phyloP scores from a whole-genome alignment of 208 protist species.

The Zelonia costaricensis region DNA sequence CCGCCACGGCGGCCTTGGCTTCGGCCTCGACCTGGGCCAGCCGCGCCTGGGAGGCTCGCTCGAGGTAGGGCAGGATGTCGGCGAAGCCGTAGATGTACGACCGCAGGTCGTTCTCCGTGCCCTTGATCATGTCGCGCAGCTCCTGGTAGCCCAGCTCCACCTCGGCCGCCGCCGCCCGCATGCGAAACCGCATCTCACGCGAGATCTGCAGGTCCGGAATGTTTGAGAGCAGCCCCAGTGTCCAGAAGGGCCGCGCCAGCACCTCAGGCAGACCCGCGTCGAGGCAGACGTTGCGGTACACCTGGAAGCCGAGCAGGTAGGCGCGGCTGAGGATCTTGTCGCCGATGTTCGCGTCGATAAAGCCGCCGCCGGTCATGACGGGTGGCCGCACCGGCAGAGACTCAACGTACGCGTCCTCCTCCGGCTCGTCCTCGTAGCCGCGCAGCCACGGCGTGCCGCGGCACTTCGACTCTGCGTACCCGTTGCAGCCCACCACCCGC shows the following conservation, averaged over 20 bases:
- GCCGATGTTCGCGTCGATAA: constrained; percentile 46
- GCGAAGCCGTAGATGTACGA: constrained; percentile 39
- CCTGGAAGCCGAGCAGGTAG: constrained; percentile 37
- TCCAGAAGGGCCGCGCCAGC: constrained; percentile 46
- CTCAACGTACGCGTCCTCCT: constrained; percentile 60
- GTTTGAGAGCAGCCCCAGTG: constrained; percentile 38
- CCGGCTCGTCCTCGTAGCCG: constrained; percentile 42
- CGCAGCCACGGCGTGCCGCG: constrained; percentile 63
- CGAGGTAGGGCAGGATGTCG: constrained; percentile 26
- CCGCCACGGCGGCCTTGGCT: constrained; percentile 13
- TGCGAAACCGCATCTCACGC: constrained; percentile 49
- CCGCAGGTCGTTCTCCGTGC: constrained; percentile 43
- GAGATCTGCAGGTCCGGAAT: constrained; percentile 46
- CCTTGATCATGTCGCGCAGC: constrained; percentile 40
- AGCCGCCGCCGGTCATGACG: constrained; percentile 36
- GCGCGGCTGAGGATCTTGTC: constrained; percentile 52
- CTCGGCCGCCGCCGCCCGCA: constrained; percentile 51
- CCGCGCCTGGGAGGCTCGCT: constrained; percentile 22
- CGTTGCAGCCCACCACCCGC: constrained; percentile 55
- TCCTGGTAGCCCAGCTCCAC: constrained; percentile 38
- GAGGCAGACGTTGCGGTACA: constrained; percentile 41
- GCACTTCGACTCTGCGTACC: constrained; percentile 33
- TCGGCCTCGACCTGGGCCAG: constrained; percentile 23
- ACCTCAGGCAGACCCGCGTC: constrained; percentile 45
- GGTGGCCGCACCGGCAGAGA: constrained; percentile 41